Base-by-base conservation (phyloP, 805 yeast species). In the Myxozyma sirexii region DNA sequence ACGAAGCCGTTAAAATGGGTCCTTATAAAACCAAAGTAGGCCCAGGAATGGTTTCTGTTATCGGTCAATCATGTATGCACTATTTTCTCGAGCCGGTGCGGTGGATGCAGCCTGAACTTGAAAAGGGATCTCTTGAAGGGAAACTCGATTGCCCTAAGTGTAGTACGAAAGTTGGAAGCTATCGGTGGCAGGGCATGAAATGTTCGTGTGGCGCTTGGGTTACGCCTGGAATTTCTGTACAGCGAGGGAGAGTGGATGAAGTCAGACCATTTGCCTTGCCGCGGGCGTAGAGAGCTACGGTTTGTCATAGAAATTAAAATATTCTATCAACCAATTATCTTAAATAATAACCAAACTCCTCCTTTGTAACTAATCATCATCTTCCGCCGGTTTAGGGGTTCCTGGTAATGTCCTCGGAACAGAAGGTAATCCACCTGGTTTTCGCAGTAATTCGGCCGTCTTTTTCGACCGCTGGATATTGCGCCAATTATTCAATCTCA, bases 201-300 rank as follows among this genome's bases (percentile, higher is more conserved):
- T 94, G 99, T 73, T 84, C 94, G 59, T 94, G 99, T 73, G 97
- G 97, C 1, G 84, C 83, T 68, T 94, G 99, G 99, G 86, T 93
- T 79, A 82, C 90, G 8, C 99, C 99, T 0, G 96, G 96, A 1
- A 80, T 94, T 60, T 90, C 88, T 71, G 73, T 94, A 56, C 91
- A 86, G 72, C 78, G 85, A 29, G 87, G 91, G 5, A 88, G 89
- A 71, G 93, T 90, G 4, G 97, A 93, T 71, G 83, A 83, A 60
- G 78, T 84, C 68, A 29, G 56, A n/a, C 56, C 26, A 29, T 50
- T 58, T 33, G 42, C 52, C 5, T 37, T 48, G 6, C 21, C 62
- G 8, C 51, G 54, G 19, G 58, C 56, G 21, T 59, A 45, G 31
- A 31, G 24, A 7, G 45, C 10, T 43, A 27, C 17, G 35, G 46